A percentile compares a stretch with the other conserved stretches of the same genome.
phyloP scores from a whole-genome alignment of 495 filamentous ascomycete genomes.

The Talaromyces proteolyticus region DNA sequence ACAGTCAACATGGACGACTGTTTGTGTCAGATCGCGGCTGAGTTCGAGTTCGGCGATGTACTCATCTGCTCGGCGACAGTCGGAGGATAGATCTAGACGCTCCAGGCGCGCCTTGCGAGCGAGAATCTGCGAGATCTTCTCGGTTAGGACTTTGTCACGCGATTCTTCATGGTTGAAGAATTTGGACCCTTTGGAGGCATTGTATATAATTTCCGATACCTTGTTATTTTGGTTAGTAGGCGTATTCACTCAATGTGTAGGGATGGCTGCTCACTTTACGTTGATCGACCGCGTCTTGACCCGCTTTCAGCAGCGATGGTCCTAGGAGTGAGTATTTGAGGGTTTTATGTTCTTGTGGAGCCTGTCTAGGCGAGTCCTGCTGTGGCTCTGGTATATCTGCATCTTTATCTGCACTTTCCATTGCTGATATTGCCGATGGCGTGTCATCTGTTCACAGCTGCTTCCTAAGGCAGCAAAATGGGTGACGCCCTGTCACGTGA shows the following conservation, averaged over 20 bases:
- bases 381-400: neutral
- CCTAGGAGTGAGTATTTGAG: constrained; percentile 75
- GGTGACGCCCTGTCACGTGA: constrained; percentile 1
- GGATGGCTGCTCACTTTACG: constrained; percentile 49
- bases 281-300: constrained; percentile 92
- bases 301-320: constrained; percentile 89
- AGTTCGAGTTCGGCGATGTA: constrained; percentile 74
- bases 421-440: constrained; percentile 12
- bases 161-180: constrained; percentile 91
- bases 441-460: too few species aligned
- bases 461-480: neutral
- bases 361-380: neutral
- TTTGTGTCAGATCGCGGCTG: constrained; percentile 74
- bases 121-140: constrained; percentile 79
- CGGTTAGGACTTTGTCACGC: constrained; percentile 74
- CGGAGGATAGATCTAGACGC: constrained; percentile 62
- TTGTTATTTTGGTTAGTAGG: constrained; percentile 17
- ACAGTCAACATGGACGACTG: constrained; percentile 89
- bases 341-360: constrained; percentile 36
- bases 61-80: constrained; percentile 73
- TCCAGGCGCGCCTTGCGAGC: constrained; percentile 73
- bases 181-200: constrained; percentile 93
- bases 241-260: neutral
- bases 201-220: constrained; percentile 97
- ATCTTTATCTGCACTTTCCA: constrained; percentile 5